Evolutionary conservation across 2,329 filamentous ascomycete species (phyloP), one percentile per base, ranked within the genome.

Genomic region (Ascomycota sp.): DNA sequence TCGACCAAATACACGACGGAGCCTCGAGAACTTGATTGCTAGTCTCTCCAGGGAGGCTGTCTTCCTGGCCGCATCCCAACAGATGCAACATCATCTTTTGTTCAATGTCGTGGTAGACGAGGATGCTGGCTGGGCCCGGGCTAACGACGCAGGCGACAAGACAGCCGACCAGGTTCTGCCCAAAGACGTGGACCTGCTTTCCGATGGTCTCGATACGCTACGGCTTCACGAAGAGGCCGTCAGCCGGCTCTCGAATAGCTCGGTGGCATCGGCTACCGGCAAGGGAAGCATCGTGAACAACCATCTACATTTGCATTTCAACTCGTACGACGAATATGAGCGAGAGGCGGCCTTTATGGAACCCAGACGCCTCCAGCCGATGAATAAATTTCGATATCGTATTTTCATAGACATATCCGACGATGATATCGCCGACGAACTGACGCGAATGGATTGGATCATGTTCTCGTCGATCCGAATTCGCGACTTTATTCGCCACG

Each of bases 361-460:
- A 28, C 74, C 86, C 0, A 68, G 67, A 25, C 69, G 73, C 1
- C 71, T 65, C 23, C 58, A 77, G 31, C 66, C 73, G 1, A 65
- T 93, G 36, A 79, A 74, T 40, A 95, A 95, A 50, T 61, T 75
- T 25, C 78, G 89, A 35, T 98, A 89, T 62, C 81, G 85, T 39
- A 71, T 77, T 30, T 79, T 95, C 39, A 92, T 95, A 75, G 78
- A 80, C 23, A 75, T 76, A 17, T 65, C 78, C 1, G 77, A 91
- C 31, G 80, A 92, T 36, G 70, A 82, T 29, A 75, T 95, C 39
- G 86, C 86, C 11, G 75, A 77, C 35, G 89, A 98, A 51, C 66
- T 98, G 43, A 95, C 89, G 4, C 68, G 86, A 35, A 92, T 98
- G 32, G 89, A 98, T 53, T 95, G 86, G 86, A 74, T 91, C 50